These are phyloP conservation scores for Aspergillus pseudoviridinutans DNA, from an alignment of 2,329 filamentous ascomycete species.

Conservation along the genomic window DNA sequence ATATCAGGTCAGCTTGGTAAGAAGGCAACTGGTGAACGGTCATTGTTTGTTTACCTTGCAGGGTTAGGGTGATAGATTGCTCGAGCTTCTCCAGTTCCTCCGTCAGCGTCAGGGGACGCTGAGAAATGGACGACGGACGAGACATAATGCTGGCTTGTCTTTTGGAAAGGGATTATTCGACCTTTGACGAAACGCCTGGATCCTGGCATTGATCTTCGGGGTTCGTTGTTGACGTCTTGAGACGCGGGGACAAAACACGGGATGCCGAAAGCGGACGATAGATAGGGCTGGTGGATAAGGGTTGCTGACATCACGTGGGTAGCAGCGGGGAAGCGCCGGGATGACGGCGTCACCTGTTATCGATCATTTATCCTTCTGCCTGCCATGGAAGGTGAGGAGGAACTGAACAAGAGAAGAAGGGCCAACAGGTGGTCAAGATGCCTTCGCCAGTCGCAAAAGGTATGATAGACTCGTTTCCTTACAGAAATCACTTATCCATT, in stretches of 20 bases:
- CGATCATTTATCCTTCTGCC: conserved; percentile 7
- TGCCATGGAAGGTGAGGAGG: conserved; percentile 3
- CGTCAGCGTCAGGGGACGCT: conserved; percentile 69
- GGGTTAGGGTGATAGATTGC: conserved; percentile 90
- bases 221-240: conserved; percentile 14
- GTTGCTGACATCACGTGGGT: conserved; percentile 28
- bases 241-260: conserved; percentile 26
- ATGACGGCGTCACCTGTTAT: conserved; percentile 8
- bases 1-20: conserved; percentile 13
- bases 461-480: conserved; percentile 21
- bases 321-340: conserved; percentile 12
- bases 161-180: not conserved
- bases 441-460: conserved; percentile 48
- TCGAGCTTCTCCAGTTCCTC: conserved; percentile 95
- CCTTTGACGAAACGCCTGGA: not conserved
- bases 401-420: conserved; percentile 1
- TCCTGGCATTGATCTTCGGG: not conserved
- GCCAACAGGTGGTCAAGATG: conserved; percentile 28
- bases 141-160: conserved; percentile 41
- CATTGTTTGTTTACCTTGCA: conserved; percentile 64
- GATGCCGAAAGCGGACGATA: conserved; percentile 27
- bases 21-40: conserved; percentile 5
- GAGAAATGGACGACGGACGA: conserved; percentile 44
- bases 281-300: conserved; percentile 34
- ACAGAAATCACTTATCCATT: not conserved